Evolutionary conservation across 208 protist genomes (phyloP).

Genomic region (Pavlovales sp.): DNA sequence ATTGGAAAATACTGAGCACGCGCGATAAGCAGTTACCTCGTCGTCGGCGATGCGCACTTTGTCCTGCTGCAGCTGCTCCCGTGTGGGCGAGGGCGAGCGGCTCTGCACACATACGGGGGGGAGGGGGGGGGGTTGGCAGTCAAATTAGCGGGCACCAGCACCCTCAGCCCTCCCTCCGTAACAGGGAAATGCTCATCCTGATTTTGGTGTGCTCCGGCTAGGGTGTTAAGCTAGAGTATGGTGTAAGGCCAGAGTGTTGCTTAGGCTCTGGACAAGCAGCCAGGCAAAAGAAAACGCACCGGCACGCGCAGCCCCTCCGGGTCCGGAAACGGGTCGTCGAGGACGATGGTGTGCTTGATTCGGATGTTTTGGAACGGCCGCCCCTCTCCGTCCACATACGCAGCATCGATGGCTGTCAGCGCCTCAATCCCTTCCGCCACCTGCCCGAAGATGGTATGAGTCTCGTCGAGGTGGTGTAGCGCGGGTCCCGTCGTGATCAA

Average conservation of each 20-base stretch:
- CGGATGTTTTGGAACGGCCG: conserved; percentile 68
- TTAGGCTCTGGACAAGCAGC: no score
- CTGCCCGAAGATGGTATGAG: conserved; percentile 78
- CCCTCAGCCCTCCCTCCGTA: no score
- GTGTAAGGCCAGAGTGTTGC: no score
- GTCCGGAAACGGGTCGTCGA: conserved; percentile 80
- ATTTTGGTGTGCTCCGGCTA: no score
- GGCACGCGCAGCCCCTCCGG: conserved; percentile 54
- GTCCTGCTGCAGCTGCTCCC: conserved; percentile 41
- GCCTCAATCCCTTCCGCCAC: conserved; percentile 62
- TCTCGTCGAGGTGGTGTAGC: conserved; percentile 70
- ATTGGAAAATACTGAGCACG: neutral
- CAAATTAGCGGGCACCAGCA: no score
- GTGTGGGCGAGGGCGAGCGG: conserved; percentile 45
- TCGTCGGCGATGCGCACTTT: conserved; percentile 48
- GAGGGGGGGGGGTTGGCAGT: no score
- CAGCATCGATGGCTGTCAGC: conserved; percentile 25
- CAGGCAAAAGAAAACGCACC: no score
- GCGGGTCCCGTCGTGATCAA: conserved; percentile 68
- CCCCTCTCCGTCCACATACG: conserved; percentile 47
- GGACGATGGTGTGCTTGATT: conserved; percentile 75
- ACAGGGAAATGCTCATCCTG: no score
- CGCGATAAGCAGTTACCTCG: conserved; percentile 16
- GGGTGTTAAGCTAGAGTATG: no score
- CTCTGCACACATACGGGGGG: no score